Evolutionary conservation across 805 yeast genomes (phyloP).

Genomic region (Metschnikowia gelsemii): DNA sequence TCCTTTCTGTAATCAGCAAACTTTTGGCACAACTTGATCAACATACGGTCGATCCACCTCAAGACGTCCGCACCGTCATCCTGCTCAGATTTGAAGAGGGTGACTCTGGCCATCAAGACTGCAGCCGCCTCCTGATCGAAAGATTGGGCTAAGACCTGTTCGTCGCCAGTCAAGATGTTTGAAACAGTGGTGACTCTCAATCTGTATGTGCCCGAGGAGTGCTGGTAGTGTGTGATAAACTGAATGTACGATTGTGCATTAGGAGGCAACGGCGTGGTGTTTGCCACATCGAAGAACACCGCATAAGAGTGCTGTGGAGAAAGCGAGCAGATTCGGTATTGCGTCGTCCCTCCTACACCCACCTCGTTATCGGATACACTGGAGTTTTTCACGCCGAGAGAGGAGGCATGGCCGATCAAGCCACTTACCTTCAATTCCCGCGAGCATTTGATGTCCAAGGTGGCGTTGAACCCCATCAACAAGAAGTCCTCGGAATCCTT

Average conservation of each 20-base stretch:
- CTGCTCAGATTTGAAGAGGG: conserved; percentile 72
- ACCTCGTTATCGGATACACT: conserved; percentile 90
- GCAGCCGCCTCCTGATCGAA: conserved; percentile 99
- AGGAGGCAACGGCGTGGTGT: conserved; percentile 45
- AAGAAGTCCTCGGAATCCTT: conserved; percentile 87
- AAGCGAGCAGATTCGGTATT: conserved; percentile 81
- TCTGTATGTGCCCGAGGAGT: conserved; percentile 88
- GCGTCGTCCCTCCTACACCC: conserved; percentile 90
- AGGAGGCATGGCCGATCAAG: conserved; percentile 87
- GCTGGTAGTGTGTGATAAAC: conserved; percentile 90
- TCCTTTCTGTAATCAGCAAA: conserved; percentile 92
- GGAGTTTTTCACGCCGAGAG: conserved; percentile 61
- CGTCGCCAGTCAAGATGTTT: conserved; percentile 53
- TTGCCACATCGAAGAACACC: conserved; percentile 77
- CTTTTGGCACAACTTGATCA: conserved; percentile 85
- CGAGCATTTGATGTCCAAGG: conserved; percentile 82
- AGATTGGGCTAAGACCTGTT: conserved; percentile 51
- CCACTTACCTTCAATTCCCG: conserved; percentile 88
- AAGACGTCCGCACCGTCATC: conserved; percentile 92
- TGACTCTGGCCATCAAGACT: conserved; percentile 86
- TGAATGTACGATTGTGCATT: conserved; percentile 62
- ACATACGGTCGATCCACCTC: conserved; percentile 91
- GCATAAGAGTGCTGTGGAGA: conserved; percentile 90
- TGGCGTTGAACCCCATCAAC: conserved; percentile 87
- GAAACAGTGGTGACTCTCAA: conserved; percentile 86